phyloP scores from a whole-genome alignment of 75 land plant species.

The Pinus taeda region DNA sequence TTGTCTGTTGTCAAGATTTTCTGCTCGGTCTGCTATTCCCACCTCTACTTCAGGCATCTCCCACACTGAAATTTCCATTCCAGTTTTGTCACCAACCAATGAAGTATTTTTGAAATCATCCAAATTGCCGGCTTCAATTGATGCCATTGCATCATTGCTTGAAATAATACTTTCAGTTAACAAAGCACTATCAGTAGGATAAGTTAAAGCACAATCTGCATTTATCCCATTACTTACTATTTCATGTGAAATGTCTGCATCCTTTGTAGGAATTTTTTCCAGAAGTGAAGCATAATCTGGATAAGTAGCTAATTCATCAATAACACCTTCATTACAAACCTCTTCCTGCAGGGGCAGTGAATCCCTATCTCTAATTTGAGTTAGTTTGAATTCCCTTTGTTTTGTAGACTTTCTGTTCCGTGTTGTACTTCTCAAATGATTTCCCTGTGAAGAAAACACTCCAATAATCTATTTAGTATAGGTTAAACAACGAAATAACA shows the following conservation, averaged over 20 bases:
- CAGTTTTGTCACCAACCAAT: not conserved
- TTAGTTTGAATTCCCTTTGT: not conserved
- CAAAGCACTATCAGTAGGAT: not conserved
- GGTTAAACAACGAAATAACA: too few species aligned
- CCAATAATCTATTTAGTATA: not conserved
- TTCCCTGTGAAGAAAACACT: not conserved
- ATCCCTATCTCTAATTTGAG: not conserved
- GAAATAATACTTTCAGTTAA: conserved; percentile 2
- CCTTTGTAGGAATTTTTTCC: not conserved
- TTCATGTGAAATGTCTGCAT: not conserved
- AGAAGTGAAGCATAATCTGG: not conserved
- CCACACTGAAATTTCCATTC: not conserved
- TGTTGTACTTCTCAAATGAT: not conserved
- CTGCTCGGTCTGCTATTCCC: conserved; percentile 10
- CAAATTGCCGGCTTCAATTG: conserved; percentile 1
- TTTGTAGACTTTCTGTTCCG: not conserved
- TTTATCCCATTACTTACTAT: not conserved
- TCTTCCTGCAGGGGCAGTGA: not conserved
- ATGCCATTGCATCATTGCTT: not conserved
- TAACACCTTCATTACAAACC: not conserved
- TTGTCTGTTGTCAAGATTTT: conserved; percentile 12
- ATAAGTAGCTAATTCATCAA: not conserved
- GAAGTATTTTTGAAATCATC: not conserved
- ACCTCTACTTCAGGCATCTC: conserved; percentile 15
- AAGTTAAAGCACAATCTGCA: not conserved